Evolutionary conservation across 2,329 filamentous ascomycete species (phyloP).

Genomic region (Fusarium torreyae): DNA sequence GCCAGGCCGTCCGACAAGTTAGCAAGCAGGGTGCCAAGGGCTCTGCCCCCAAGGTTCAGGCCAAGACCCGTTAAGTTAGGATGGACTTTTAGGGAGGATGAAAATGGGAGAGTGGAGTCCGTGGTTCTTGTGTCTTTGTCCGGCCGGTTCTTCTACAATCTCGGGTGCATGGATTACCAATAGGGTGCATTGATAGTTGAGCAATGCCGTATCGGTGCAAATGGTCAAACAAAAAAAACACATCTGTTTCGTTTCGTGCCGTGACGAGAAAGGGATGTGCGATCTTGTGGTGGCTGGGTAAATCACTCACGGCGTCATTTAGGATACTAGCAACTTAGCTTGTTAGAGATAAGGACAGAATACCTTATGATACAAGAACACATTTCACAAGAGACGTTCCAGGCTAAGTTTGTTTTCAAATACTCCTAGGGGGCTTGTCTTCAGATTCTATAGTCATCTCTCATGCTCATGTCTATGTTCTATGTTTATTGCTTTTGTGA

Average conservation of each 20-base stretch:
- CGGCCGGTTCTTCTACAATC: conserved; percentile 60
- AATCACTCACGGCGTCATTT: conserved; percentile 33
- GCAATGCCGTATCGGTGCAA: conserved; percentile 57
- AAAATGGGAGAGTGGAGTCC: conserved; percentile 55
- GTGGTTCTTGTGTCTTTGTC: conserved; percentile 62
- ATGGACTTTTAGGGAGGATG: conserved; percentile 40
- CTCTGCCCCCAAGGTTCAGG: conserved; percentile 85
- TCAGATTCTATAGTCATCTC: conserved; percentile 41
- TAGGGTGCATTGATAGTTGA: conserved; percentile 62
- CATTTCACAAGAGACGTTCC: conserved; percentile 7
- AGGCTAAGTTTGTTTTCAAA: conserved; percentile 3
- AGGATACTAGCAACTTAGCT: conserved; percentile 22
- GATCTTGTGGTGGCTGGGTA: conserved; percentile 24
- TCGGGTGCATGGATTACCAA: conserved; percentile 60
- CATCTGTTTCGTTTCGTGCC: conserved; percentile 35
- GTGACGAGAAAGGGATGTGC: conserved; percentile 36
- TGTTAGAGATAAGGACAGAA: conserved; percentile 17
- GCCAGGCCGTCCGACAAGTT: conserved; percentile 83
- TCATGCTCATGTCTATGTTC: conserved; percentile 35
- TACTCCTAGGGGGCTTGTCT: conserved; percentile 24
- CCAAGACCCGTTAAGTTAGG: conserved; percentile 79
- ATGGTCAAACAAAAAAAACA: conserved; percentile 48
- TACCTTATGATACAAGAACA: conserved; percentile 27
- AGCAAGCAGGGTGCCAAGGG: conserved; percentile 99
- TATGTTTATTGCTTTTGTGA: conserved; percentile 12